phyloP scores from a whole-genome alignment of 495 filamentous ascomycete species.

The Tuber melanosporum region DNA sequence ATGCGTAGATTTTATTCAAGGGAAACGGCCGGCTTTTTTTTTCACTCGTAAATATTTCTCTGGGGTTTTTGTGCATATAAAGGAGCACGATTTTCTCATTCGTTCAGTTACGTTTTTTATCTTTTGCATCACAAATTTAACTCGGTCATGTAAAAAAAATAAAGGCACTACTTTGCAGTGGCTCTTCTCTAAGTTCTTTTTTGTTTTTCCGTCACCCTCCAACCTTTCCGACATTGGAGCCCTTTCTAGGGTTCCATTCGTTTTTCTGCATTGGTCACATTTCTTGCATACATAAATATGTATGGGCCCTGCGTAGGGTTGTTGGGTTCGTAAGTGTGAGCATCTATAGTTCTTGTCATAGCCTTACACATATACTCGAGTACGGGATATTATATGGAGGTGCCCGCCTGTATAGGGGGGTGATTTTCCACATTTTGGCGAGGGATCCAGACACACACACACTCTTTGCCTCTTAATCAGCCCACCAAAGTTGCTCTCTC shows the following conservation, averaged over 20 bases:
- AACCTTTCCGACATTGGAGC: neutral
- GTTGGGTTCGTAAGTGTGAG: neutral
- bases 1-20: slow-evolving; percentile 1
- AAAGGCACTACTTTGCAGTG: neutral
- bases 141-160: neutral
- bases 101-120: neutral
- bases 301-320: neutral
- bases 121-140: neutral
- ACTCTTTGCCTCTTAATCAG: neutral
- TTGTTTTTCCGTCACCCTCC: neutral
- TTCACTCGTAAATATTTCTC: neutral
- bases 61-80: neutral
- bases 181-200: neutral
- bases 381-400: neutral
- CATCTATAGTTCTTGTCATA: neutral
- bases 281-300: neutral
- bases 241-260: neutral
- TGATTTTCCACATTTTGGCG: neutral
- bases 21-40: neutral
- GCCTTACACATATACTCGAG: neutral
- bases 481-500: neutral
- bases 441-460: neutral
- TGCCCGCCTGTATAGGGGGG: neutral
- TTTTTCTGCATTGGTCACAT: neutral
- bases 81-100: neutral